These are phyloP conservation scores for Oryza longistaminata DNA, from an alignment of 176 grass and related monocot species.

Conservation along the genomic window DNA sequence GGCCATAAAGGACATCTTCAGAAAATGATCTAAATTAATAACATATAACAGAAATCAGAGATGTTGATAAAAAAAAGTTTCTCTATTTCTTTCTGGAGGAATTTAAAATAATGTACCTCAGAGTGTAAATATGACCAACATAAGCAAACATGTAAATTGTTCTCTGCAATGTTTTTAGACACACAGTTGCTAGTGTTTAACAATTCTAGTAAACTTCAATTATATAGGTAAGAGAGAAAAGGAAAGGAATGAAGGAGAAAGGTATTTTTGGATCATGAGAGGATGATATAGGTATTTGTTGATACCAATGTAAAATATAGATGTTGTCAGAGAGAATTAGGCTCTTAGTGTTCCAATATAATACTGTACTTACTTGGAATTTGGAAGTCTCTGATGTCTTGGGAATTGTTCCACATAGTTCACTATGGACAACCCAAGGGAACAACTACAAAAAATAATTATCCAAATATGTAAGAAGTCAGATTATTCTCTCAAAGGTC, in stretches of 20 bases:
- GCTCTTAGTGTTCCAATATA: slow-evolving; percentile 52
- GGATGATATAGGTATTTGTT: slow-evolving; percentile 62
- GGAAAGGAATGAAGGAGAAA: slow-evolving; percentile 27
- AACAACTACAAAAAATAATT: slow-evolving; percentile 50
- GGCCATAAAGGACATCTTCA: not conserved
- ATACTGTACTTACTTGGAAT: slow-evolving; percentile 49
- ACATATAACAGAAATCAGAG: not conserved
- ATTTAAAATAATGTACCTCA: not conserved
- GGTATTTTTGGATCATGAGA: slow-evolving; percentile 75
- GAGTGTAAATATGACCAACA: not conserved
- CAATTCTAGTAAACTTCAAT: not conserved
- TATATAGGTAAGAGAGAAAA: slow-evolving; percentile 23
- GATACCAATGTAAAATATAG: slow-evolving; percentile 64
- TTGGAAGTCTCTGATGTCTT: slow-evolving; percentile 49
- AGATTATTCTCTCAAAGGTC: slow-evolving; percentile 36
- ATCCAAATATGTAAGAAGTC: slow-evolving; percentile 36
- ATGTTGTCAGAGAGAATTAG: slow-evolving; percentile 63
- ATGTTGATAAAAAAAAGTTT: not conserved
- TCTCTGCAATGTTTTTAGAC: not conserved
- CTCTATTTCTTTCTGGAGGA: not conserved
- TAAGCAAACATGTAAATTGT: not conserved
- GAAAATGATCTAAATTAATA: slow-evolving; percentile 10
- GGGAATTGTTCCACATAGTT: slow-evolving; percentile 61
- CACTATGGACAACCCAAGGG: slow-evolving; percentile 48
- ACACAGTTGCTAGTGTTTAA: not conserved